Percentiles rank a stretch among this genome's conserved stretches.
These are phyloP conservation scores for Solanum appendiculatum DNA, from an alignment of 257 asterid genomes.

Conservation along the genomic window DNA sequence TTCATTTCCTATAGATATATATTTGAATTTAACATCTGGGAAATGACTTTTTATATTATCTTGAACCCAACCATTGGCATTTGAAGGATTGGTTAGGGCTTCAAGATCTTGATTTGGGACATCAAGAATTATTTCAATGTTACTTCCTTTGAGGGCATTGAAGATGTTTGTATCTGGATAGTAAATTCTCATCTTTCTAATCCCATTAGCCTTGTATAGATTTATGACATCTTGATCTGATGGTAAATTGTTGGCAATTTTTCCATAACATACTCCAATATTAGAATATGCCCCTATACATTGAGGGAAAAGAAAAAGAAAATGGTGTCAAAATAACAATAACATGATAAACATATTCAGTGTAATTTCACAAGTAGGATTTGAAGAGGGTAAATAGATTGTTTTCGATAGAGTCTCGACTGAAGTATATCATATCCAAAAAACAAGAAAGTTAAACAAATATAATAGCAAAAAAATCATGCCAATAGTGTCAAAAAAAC, in stretches of 20 bases:
- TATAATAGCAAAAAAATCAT: too few species aligned
- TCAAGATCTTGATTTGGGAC: slow-evolving; percentile 37
- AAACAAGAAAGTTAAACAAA: not conserved
- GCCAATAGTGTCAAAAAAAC: too few species aligned
- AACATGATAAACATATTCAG: not conserved
- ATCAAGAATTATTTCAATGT: slow-evolving; percentile 25
- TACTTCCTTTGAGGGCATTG: slow-evolving; percentile 20
- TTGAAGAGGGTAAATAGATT: not conserved
- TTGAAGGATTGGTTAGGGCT: slow-evolving; percentile 7
- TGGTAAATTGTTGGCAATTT: slow-evolving; percentile 21
- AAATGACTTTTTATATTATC: slow-evolving; percentile 1
- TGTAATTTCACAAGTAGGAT: not conserved
- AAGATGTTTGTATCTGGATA: slow-evolving; percentile 23
- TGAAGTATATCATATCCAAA: too few species aligned
- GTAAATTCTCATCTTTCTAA: slow-evolving; percentile 31
- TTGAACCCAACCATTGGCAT: slow-evolving; percentile 28
- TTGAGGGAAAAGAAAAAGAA: not conserved
- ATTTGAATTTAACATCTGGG: slow-evolving; percentile 19
- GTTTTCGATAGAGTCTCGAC: not conserved
- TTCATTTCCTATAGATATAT: slow-evolving; percentile 38
- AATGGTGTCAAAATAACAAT: not conserved
- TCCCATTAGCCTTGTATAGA: slow-evolving; percentile 23
- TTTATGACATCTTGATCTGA: slow-evolving; percentile 12
- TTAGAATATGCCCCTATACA: slow-evolving; percentile 20
- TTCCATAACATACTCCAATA: slow-evolving; percentile 33